A percentile compares a stretch with the other conserved stretches of the same genome.
Evolutionary conservation across 345 rosid genomes (phyloP).

Genomic region (Ceriops tagal): DNA sequence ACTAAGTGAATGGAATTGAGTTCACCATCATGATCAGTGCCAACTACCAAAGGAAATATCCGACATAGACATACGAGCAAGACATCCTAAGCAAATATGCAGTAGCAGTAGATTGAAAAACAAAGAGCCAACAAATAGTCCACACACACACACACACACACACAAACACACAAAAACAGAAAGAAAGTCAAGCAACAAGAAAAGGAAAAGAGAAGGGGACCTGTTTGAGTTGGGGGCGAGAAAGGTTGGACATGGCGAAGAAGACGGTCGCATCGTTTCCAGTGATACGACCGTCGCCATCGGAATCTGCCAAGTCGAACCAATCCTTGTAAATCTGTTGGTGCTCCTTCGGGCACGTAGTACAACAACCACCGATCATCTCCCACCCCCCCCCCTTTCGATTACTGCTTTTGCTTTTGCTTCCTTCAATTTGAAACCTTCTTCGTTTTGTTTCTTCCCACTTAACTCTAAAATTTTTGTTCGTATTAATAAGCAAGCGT

Average conservation of each 20-base stretch:
- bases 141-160: neutral
- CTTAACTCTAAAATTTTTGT: no score
- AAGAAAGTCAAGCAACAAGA: neutral
- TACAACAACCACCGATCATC: constrained; percentile 19
- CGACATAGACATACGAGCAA: neutral
- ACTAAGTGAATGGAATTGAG: no score
- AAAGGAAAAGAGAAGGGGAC: constrained; percentile 15
- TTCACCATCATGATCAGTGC: no score
- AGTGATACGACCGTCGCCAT: constrained; percentile 80
- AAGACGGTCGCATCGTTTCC: constrained; percentile 79
- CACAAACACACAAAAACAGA: neutral
- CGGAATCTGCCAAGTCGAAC: constrained; percentile 79
- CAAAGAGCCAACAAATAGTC: neutral
- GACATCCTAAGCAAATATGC: neutral
- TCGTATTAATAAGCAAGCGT: no score
- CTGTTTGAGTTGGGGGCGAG: constrained; percentile 93
- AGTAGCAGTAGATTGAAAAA: neutral
- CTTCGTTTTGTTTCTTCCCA: neutral
- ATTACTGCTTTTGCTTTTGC: neutral
- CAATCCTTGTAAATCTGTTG: constrained; percentile 72
- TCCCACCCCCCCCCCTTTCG: neutral
- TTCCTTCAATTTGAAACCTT: neutral
- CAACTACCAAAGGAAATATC: neutral
- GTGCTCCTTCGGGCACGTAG: constrained; percentile 60
- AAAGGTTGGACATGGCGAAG: constrained; percentile 75